Evolutionary conservation across 495 filamentous ascomycete species (phyloP).

Genomic region (Stereocaulon alpinum): DNA sequence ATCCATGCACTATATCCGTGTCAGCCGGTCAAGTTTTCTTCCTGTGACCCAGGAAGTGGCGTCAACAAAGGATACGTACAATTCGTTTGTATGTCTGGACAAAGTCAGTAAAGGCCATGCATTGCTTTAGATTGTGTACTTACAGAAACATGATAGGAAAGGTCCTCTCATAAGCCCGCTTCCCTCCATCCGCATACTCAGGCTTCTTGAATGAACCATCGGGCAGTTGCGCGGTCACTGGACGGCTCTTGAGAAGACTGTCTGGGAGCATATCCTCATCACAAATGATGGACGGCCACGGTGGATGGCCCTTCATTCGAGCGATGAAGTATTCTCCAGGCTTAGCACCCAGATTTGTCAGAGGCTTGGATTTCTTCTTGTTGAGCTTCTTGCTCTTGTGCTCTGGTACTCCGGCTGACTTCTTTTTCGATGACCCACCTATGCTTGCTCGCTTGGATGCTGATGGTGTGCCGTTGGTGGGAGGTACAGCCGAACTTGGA

Average conservation of each 20-base stretch:
- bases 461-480: conserved; percentile 37
- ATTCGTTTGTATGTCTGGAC: conserved; percentile 68
- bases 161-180: conserved; percentile 69
- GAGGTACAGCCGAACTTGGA: conserved; percentile 13
- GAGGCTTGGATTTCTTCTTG: conserved; percentile 67
- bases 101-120: conserved; percentile 10
- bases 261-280: conserved; percentile 84
- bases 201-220: conserved; percentile 71
- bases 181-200: conserved; percentile 72
- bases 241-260: conserved; percentile 57
- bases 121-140: conserved; percentile 3
- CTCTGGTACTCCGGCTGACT: conserved; percentile 56
- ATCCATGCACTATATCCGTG: conserved; percentile 61
- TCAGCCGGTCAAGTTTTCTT: conserved; percentile 1
- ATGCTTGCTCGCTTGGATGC: conserved; percentile 35
- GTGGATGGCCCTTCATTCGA: conserved; percentile 78
- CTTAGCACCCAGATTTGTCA: conserved; percentile 64
- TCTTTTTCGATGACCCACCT: conserved; percentile 43
- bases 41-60: not conserved
- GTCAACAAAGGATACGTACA: conserved; percentile 51
- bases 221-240: conserved; percentile 65
- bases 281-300: conserved; percentile 83
- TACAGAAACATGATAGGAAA: conserved; percentile 86
- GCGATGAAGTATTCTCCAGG: conserved; percentile 81
- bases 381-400: conserved; percentile 71